Evolutionary conservation across 2,329 filamentous ascomycete genomes (phyloP), one percentile per base, ranked within the genome.

Genomic region (Ophiognomonia clavigignenti-juglandacearum): DNA sequence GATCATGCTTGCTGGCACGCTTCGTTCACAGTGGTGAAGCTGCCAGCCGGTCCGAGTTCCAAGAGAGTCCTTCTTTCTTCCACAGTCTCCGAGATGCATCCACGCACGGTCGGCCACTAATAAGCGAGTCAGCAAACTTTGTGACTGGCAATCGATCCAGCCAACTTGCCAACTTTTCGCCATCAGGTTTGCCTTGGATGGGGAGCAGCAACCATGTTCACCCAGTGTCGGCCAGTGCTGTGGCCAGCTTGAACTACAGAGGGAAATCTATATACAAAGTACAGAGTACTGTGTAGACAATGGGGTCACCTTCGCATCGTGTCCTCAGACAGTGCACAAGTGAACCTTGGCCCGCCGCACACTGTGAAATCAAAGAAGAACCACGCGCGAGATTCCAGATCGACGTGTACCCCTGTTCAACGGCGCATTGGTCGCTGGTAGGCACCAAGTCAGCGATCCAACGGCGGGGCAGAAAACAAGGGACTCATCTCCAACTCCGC

Each of bases 51-150:
- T 40, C 38, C 16, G 4, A 22, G 27, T 14, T 24, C 16, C 24
- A 26, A 34, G n/a, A 41, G 40, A 51, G 27, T 39, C 43, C 34
- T 22, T 19, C 39, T 18, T 24, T 41, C 32, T 36, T 35, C 18
- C 36, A 43, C 44, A 27, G 44, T 40, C 20, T 26, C 39, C 24
- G 18, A n/a, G 39, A 37, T 23, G 32, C 26, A 38, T 38, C 27
- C 41, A 35, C 14, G 10, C 36, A 45, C 29, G 29, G 20, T 10
- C 23, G 36, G 43, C 39, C 34, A 36, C 26, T 20, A 19, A 20
- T 31, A 42, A 36, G 22, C 45, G 40, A 51, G 48, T 48, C 45
- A 51, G 45, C 48, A 48, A 41, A 35, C 36, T 39, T 39, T 50
- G 26, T 31, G 43, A 24, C 32, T 31, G 31, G 34, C 16, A 36